Conservation (phyloP, 495 filamentous ascomycete genomes). For the Aspergillus kassunensis region DNA sequence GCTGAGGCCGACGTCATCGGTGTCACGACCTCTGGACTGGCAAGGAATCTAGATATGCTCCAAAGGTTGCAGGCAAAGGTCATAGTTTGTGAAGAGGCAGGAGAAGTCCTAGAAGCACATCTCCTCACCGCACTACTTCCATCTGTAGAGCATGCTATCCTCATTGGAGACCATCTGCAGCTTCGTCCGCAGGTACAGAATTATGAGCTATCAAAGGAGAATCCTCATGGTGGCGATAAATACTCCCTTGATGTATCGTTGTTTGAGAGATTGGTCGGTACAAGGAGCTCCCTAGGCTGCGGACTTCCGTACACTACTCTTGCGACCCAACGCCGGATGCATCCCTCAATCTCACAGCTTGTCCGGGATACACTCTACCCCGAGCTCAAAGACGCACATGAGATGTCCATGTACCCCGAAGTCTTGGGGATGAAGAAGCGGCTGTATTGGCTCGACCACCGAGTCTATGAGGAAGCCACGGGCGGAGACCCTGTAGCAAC, state of each 20-base stretch:
- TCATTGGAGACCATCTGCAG: slow-evolving; percentile 76
- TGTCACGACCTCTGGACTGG: neutral
- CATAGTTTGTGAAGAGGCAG: slow-evolving; percentile 73
- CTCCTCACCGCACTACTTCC: slow-evolving; percentile 64
- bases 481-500: slow-evolving; percentile 39
- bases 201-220: slow-evolving; percentile 57
- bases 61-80: slow-evolving; percentile 48
- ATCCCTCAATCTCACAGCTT: slow-evolving; percentile 58
- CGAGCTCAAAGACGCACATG: slow-evolving; percentile 51
- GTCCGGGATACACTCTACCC: slow-evolving; percentile 27
- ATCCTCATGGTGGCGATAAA: slow-evolving; percentile 48
- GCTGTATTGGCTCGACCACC: slow-evolving; percentile 74
- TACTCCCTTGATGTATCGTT: slow-evolving; percentile 57
- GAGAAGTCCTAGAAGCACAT: slow-evolving; percentile 71
- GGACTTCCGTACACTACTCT: slow-evolving; percentile 47
- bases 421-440: slow-evolving; percentile 61
- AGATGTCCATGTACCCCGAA: slow-evolving; percentile 50
- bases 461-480: slow-evolving; percentile 50
- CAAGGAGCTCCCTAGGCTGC: neutral
- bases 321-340: slow-evolving; percentile 72
- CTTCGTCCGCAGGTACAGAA: slow-evolving; percentile 66
- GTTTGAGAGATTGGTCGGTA: slow-evolving; percentile 58
- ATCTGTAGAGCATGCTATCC: slow-evolving; percentile 64
- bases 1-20: slow-evolving; percentile 1
- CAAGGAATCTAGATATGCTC: neutral